A percentile compares a stretch with the other conserved stretches of the same genome.
Conservation (phyloP, 352 stramenopile genomes). For the Pythium plurisporium region DNA sequence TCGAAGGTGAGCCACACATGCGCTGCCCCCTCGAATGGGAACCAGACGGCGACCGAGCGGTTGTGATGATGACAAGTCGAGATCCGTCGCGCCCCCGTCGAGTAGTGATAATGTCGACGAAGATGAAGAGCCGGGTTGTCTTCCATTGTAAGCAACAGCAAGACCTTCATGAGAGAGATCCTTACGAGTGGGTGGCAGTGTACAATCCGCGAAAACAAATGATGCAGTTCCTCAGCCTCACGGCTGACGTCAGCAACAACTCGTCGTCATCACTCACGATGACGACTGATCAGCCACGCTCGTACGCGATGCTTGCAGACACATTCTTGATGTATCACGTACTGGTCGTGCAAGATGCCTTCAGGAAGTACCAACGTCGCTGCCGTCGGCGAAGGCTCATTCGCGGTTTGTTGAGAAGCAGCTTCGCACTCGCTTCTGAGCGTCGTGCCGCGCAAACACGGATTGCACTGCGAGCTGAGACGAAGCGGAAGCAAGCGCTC, state of each 20-base stretch:
- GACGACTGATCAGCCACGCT: constrained; percentile 21
- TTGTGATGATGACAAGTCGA: constrained; percentile 4
- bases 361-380: constrained; percentile 29
- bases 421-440: constrained; percentile 24
- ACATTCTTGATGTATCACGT: constrained; percentile 59
- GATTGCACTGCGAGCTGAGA: constrained; percentile 23
- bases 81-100: constrained; percentile 27
- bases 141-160: constrained; percentile 19
- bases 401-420: constrained; percentile 32
- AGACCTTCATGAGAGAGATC: constrained; percentile 24
- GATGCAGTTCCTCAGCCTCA: constrained; percentile 53
- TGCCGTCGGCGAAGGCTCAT: constrained; percentile 22
- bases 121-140: constrained; percentile 35
- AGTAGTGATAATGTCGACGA: constrained; percentile 36
- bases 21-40: constrained; percentile 61
- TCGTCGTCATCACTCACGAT: constrained; percentile 5
- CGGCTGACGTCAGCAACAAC: neutral
- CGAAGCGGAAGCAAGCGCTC: constrained; percentile 28
- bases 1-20: constrained; percentile 12
- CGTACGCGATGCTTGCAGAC: constrained; percentile 55
- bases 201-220: constrained; percentile 49
- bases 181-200: constrained; percentile 50
- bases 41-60: constrained; percentile 15
- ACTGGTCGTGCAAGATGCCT: constrained; percentile 63
- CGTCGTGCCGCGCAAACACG: constrained; percentile 24